Evolutionary conservation across 176 grass and related monocot species (phyloP), one percentile per base, ranked within the genome.

Genomic region (Ananas comosus): DNA sequence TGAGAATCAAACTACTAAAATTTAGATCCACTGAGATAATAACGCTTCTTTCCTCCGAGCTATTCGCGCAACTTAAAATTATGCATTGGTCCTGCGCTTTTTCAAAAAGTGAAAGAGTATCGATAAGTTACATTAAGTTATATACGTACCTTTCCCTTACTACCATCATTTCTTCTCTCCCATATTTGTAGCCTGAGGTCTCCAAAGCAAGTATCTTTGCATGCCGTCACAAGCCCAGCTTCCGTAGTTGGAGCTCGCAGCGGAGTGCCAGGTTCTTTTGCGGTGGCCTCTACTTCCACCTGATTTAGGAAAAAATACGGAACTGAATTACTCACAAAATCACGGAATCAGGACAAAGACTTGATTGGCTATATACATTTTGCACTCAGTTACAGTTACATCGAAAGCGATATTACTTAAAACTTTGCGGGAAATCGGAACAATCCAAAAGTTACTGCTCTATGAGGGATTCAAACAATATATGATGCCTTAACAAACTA

Each of bases 201-300:
- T 67, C 86, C 86, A 56, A 84, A 92, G 66, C 88, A 92, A 53
- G 93, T 96, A 70, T 96, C 93, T 71, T 85, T 96, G 76, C 89
- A 96, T 65, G 93, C 86, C 33, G 82, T 69, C n/a, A 81, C 93
- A 17, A 96, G 71, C 48, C 92, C 92, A 50, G 88, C 68, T 69
- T 96, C 92, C 0, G 61, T 81, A n/a, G 92, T 96, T 65, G 92
- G 92, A 67, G 92, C 92, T 66, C 88, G 81, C 63, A 96, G 75
- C 63, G 88, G 42, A 73, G 88, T 85, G 53, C 92, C 92, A 25
- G 64, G 67, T 70, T 92, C 86, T 51, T 70, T 70, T 66, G 81
- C 81, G 9, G 83, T 89, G 66, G 86, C 92, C 69, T 87, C 81
- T 87, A 92, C 80, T 82, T 96, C 86, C 10, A 92, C 79, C 92